Evolutionary conservation across 495 filamentous ascomycete species (phyloP), one percentile per base, ranked within the genome.

Genomic region (Cercophora newfieldiana): DNA sequence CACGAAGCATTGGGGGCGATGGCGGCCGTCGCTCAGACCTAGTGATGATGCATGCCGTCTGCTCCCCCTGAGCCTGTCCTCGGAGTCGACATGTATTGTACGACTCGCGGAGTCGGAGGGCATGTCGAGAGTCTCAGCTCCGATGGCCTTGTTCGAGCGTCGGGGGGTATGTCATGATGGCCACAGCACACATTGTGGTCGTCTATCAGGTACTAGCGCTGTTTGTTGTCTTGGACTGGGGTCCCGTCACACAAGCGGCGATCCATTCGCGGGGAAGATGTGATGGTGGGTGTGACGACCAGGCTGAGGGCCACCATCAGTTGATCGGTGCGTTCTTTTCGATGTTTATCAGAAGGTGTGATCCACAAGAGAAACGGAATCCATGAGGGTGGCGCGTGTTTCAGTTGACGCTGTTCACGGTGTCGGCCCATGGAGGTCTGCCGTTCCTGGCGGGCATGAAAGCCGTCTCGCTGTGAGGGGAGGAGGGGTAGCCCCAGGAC

Each of bases 401-500:
- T 65, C 63, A 57, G 31, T 65, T 65, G 63, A 48, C 63, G 63
- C 63, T 58, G 55, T 31, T 59, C 24, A 26, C 25, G 59, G n/a
- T 51, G 22, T 22, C 30, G 29, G 31, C 30, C 29, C 30, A 22
- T 37, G 28, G 33, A 19, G 29, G 56, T 21, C 10, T 47, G 30
- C 16, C 18, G 58, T 58, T 29, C 10, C 16, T 29, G 54, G 54
- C 18, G 10, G 55, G 29, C 26, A 12, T n/a, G n/a, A n/a, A n/a
- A n/a, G n/a, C n/a, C n/a, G n/a, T n/a, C n/a, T n/a, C n/a, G n/a
- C n/a, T n/a, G n/a, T n/a, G n/a, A n/a, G 55, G 26, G 7, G 12
- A 19, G 16, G 55, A 58, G 55, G 55, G 55, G 29, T 29, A 57
- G 25, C 25, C 33, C 22, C 55, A 33, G 55, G 26, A 26, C 51